Evolutionary conservation across 208 protist genomes (phyloP).

Genomic region (Crithidia mellificae): DNA sequence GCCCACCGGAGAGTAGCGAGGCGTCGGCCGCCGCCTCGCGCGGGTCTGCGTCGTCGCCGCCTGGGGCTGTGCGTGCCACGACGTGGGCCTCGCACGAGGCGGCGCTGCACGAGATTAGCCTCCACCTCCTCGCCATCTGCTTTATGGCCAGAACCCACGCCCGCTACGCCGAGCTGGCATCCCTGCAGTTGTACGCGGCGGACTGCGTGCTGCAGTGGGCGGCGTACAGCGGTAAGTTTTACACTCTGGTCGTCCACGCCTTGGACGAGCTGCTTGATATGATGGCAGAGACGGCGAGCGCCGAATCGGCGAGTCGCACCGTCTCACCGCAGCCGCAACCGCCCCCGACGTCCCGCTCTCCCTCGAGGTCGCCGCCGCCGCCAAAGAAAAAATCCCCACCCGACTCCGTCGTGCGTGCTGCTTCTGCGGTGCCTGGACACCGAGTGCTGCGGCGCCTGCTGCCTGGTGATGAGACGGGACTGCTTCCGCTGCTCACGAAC

Average conservation of each 20-base stretch:
- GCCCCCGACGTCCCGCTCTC: neutral
- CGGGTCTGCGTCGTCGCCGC: constrained; percentile 35
- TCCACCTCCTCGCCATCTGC: constrained; percentile 53
- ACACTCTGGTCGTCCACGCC: constrained; percentile 60
- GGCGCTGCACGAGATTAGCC: constrained; percentile 51
- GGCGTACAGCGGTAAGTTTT: constrained; percentile 61
- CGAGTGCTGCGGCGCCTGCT: constrained; percentile 22
- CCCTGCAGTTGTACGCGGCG: constrained; percentile 57
- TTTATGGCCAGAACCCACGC: constrained; percentile 27
- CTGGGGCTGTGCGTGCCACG: constrained; percentile 52
- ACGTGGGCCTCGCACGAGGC: constrained; percentile 62
- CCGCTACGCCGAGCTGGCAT: constrained; percentile 32
- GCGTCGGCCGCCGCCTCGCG: constrained; percentile 20
- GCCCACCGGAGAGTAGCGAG: constrained; percentile 33
- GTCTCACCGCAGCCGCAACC: constrained; percentile 1
- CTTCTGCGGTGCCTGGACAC: constrained; percentile 1
- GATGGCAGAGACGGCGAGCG: constrained; percentile 12
- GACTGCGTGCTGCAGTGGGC: constrained; percentile 76
- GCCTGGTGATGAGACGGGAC: constrained; percentile 29
- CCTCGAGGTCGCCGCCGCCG: constrained; percentile 6
- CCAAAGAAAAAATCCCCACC: neutral
- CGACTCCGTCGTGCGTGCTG: neutral
- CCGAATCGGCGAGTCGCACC: neutral
- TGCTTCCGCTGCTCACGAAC: constrained; percentile 66
- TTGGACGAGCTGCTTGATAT: constrained; percentile 36